Evolutionary conservation across 129 eudicot species (phyloP).

Genomic region (Solidago caesia): DNA sequence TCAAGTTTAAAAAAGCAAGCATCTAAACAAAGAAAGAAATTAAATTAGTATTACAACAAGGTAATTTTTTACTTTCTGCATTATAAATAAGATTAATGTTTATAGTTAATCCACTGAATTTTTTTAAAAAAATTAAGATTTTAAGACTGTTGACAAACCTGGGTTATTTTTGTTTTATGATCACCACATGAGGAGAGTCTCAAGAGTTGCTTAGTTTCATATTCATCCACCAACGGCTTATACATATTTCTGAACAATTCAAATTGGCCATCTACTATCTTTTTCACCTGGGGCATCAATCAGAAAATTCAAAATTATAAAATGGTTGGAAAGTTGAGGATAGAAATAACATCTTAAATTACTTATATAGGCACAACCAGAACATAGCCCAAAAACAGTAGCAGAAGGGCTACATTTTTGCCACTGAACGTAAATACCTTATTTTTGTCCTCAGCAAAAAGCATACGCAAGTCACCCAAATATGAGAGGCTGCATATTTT

Average conservation of each 20-base stretch:
- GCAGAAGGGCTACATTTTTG: neutral
- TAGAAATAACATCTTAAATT: neutral
- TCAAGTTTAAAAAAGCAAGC: neutral
- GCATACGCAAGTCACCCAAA: conserved; percentile 92
- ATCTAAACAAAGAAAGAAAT: neutral
- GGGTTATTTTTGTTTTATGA: conserved; percentile 51
- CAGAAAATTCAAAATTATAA: neutral
- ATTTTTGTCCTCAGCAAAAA: conserved; percentile 89
- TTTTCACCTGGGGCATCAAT: conserved; percentile 57
- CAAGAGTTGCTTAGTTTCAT: conserved; percentile 49
- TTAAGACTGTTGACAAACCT: conserved; percentile 42
- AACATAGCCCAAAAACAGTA: neutral
- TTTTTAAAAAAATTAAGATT: neutral
- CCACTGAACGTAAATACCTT: conserved; percentile 47
- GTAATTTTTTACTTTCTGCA: neutral
- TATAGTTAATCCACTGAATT: neutral
- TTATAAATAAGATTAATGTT: neutral
- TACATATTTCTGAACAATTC: conserved; percentile 68
- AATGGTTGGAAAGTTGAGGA: neutral
- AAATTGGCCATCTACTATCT: conserved; percentile 83
- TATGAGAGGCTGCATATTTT: conserved; percentile 88
- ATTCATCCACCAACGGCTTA: conserved; percentile 66
- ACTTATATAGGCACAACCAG: neutral
- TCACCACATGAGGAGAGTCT: conserved; percentile 49
- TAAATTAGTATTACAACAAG: neutral